Percentiles rank a stretch among this genome's conserved stretches.
phyloP scores from a whole-genome alignment of 169 alveolate species.

The Toxoplasma gondii region DNA sequence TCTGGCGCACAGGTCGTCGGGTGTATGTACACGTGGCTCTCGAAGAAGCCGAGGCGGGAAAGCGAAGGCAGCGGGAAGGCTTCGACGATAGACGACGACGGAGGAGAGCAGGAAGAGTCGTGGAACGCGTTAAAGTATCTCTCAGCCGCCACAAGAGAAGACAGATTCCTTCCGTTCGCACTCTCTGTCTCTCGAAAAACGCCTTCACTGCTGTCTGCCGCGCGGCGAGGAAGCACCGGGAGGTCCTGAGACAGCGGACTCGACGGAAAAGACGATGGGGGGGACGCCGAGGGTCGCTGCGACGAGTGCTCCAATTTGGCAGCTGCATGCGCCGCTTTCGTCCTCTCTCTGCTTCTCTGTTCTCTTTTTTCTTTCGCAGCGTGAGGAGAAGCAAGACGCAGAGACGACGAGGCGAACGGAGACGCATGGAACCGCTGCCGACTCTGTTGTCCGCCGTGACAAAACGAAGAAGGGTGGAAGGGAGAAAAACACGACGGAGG shows the following conservation, averaged over 20 bases:
- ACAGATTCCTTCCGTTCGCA: neutral
- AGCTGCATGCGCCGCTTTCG: neutral
- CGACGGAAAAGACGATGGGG: no score
- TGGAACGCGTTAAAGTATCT: neutral
- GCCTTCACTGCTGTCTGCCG: neutral
- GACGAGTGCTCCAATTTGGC: no score
- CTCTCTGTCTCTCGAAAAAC: neutral
- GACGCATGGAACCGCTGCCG: neutral
- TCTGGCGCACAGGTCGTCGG: neutral
- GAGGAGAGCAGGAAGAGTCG: neutral
- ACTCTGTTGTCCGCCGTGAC: neutral
- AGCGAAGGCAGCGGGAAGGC: neutral
- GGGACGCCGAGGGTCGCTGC: no score
- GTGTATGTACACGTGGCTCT: constrained; percentile 36
- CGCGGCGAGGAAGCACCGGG: no score
- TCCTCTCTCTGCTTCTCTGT: neutral
- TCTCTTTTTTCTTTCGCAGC: neutral
- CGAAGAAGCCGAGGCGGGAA: constrained; percentile 20
- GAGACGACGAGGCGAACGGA: neutral
- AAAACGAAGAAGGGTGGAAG: neutral
- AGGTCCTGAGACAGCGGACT: no score
- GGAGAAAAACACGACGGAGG: neutral
- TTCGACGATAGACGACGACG: neutral
- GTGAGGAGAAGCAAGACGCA: neutral
- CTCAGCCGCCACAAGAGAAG: neutral